phyloP scores from a whole-genome alignment of 1,284 basidiomycete genomes.

The Heterobasidion parviporum region DNA sequence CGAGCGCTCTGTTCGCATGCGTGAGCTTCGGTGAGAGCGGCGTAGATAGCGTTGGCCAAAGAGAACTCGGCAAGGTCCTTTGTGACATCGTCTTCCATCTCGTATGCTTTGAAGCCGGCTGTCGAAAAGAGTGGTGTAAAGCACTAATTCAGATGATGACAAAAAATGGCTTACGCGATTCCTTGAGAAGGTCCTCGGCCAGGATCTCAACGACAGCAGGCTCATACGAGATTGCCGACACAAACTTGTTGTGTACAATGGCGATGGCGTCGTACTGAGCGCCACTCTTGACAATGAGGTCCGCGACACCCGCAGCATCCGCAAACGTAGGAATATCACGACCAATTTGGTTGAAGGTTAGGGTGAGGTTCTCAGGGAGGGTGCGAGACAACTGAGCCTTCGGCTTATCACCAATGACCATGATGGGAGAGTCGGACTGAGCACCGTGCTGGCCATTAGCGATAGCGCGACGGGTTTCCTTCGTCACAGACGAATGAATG shows the following conservation, averaged over 20 bases:
- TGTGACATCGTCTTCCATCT: constrained; percentile 93
- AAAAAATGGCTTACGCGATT: constrained; percentile 50
- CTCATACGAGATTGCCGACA: constrained; percentile 93
- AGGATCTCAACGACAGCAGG: constrained; percentile 69
- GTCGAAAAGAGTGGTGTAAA: background rate
- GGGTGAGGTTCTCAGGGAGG: constrained; percentile 59
- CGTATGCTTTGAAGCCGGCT: constrained; percentile 88
- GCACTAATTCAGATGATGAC: too few relatives aligned
- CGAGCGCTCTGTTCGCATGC: constrained; percentile 91
- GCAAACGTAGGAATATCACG: constrained; percentile 96
- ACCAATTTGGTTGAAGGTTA: constrained; percentile 97
- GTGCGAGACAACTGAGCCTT: constrained; percentile 85
- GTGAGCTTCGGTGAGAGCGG: constrained; percentile 92
- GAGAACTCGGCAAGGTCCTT: constrained; percentile 95
- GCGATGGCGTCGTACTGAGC: constrained; percentile 86
- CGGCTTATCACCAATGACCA: constrained; percentile 96
- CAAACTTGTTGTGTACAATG: constrained; percentile 93
- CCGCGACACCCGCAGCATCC: constrained; percentile 91
- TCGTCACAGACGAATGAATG: constrained; percentile 97
- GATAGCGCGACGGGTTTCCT: constrained; percentile 72
- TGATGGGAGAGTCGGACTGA: constrained; percentile 60
- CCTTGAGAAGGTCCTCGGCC: constrained; percentile 73
- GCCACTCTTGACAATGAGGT: constrained; percentile 84
- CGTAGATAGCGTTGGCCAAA: constrained; percentile 94
- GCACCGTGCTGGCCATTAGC: constrained; percentile 43